These are phyloP conservation scores for Blepharisma stoltei DNA, from an alignment of 73 alveolate genomes.

Conservation along the genomic window DNA sequence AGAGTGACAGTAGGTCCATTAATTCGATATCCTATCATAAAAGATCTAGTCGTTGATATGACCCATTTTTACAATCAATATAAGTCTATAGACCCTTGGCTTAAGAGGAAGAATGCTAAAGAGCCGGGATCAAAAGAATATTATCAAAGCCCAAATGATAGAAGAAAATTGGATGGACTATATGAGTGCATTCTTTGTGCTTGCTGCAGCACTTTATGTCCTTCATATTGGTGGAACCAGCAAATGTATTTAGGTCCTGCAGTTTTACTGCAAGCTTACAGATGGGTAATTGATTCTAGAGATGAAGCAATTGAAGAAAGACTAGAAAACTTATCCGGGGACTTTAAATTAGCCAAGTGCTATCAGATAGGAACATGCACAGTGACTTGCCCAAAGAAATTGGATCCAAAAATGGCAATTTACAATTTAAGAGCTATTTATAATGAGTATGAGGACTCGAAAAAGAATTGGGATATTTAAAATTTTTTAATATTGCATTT, in stretches of 20 bases:
- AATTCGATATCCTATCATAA: conserved; percentile 86
- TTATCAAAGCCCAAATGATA: conserved; percentile 80
- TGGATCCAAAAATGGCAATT: conserved; percentile 5
- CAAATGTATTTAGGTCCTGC: conserved; percentile 97
- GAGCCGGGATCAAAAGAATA: conserved; percentile 85
- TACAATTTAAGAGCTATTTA: not conserved
- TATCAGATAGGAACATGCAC: conserved; percentile 88
- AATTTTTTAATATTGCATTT: no score
- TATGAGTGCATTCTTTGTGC: conserved; percentile 95
- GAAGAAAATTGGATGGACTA: conserved; percentile 83
- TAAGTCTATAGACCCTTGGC: conserved; percentile 93
- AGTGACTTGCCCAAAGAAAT: conserved; percentile 80
- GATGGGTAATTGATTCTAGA: conserved; percentile 96
- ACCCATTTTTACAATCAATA: conserved; percentile 95
- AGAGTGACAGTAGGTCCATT: conserved; percentile 69
- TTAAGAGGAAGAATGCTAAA: conserved; percentile 90
- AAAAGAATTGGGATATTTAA: no score
- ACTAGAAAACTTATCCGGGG: conserved; percentile 81
- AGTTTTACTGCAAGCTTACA: conserved; percentile 79
- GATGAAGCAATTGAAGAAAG: conserved; percentile 93
- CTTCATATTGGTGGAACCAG: conserved; percentile 98
- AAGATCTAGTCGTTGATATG: conserved; percentile 95
- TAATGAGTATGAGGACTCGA: not conserved
- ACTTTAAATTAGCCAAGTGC: conserved; percentile 78
- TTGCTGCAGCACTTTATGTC: conserved; percentile 94